Evolutionary conservation across 1,284 basidiomycete genomes (phyloP), one percentile per base, ranked within the genome.

Genomic region (Anthracocystis panici-leucophaei): DNA sequence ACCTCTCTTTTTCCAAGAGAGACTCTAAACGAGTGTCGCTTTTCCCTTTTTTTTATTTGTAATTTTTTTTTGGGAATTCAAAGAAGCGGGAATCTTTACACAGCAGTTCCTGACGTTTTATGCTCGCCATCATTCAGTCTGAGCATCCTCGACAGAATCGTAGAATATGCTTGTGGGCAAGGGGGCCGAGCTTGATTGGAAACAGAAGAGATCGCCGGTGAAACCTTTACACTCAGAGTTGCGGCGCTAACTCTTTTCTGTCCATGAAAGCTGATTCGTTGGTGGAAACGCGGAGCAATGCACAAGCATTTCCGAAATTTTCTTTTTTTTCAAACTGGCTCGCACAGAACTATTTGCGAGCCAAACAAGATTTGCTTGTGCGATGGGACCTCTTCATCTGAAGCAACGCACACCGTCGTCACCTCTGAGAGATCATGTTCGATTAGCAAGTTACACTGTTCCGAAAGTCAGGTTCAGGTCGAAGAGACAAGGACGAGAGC

Each of bases 11-110:
- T 21, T 27, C 46, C 33, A 20, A 20, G 20, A 35, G n/a, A 51
- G 35, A 29, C 14, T 42, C 25, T 33, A 42, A 31, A 41, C 51
- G 40, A 54, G 41, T 14, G 29, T 44, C 51, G 33, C 35, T 41
- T 41, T 35, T 40, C 3, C 3, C 35, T 2, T 38, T 38, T 38
- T 38, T 38, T 38, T 38, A 1, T 6, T 7, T 10, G 7, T 11
- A 10, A n/a, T n/a, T n/a, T 25, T 45, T 45, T 45, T 45, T 45
- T 45, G 14, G 35, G 21, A 38, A 38, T 20, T 38, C 27, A 27
- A 3, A 51, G 3, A 35, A 35, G 44, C 44, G 25, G 41, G 41
- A 20, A 42, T 42, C 18, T n/a, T 20, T n/a, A 8, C n/a, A n/a
- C 18, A 42, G 20, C 35, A 3, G 14, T 38, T 10, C 35, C 35